phyloP scores from a whole-genome alignment of 2,329 filamentous ascomycete species.

The Fusarium proliferatum region DNA sequence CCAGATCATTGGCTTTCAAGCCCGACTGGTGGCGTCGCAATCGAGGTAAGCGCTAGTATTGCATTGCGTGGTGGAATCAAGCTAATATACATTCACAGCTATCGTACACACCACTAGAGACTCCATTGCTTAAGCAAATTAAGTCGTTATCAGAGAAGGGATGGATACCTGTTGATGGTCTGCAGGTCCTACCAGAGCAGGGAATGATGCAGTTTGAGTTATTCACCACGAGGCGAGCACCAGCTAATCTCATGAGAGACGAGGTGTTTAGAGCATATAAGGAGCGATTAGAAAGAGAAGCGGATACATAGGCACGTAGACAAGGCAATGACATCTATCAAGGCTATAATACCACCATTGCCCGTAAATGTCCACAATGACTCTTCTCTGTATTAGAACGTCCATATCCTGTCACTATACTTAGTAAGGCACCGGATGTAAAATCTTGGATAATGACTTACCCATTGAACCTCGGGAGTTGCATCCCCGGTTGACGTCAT shows the following conservation, averaged over 20 bases:
- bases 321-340: neutral
- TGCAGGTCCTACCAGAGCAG: slow-evolving; percentile 11
- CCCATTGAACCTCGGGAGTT: neutral
- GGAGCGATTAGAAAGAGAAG: accelerated
- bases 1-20: neutral
- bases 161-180: slow-evolving; percentile 14
- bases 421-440: accelerated
- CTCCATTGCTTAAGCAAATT: neutral
- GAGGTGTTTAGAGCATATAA: neutral
- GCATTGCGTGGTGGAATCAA: no score
- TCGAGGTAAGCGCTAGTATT: neutral
- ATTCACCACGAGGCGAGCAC: slow-evolving; percentile 6
- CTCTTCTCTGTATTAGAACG: accelerated
- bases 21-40: slow-evolving; percentile 3
- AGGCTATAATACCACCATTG: neutral
- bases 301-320: neutral
- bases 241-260: neutral
- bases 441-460: neutral
- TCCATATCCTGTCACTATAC: accelerated
- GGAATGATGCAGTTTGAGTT: slow-evolving; percentile 21
- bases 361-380: accelerated
- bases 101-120: neutral
- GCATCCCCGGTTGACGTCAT: neutral
- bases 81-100: neutral
- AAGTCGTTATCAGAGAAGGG: neutral